Evolutionary conservation across 1,284 basidiomycete genomes (phyloP), one percentile per base, ranked within the genome.

Genomic region (Polyporus tsugae): DNA sequence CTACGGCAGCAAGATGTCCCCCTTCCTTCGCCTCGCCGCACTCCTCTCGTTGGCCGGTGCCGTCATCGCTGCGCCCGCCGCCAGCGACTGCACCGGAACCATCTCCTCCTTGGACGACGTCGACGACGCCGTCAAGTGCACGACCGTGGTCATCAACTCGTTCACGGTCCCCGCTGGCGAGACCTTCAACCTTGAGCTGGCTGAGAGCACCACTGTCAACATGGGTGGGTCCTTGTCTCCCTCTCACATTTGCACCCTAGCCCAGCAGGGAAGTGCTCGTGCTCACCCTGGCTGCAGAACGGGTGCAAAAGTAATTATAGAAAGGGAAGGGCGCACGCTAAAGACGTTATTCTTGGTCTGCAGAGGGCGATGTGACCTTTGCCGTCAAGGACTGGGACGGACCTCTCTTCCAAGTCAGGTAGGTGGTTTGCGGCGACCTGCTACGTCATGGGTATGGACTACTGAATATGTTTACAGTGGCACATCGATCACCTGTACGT

Each of bases 71-170:
- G 53, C 63, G 1, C 65, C 72, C 36, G 59, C 67, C 2, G 63
- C 68, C 29, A 72, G 41, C 52, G 67, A 67, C 29, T 81, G 81
- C 67, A 74, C 75, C 0, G 79, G 80, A 33, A 76, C 73, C 2
- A 82, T 81, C 65, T 72, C 78, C 33, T 82, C 81, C 4, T 63
- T 81, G 36, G 61, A 65, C 63, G 80, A 82, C 60, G 80, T 82
- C 44, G 64, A 25, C 66, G 52, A 49, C 61, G 80, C 80, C 6
- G 74, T 79, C 46, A 53, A 74, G 68, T 81, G 80, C 61, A 74
- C 67, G n/a, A 82, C 76, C 2, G 76, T 82, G 64, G 80, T 81
- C 69, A 81, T 82, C 70, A 67, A 80, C 35, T 57, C 65, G 13
- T 80, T 82, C 70, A 73, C 72, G 53, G 72, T 73, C 41, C 72